Conservation (phyloP, 2,329 filamentous ascomycete species). For the Xylaria arbuscula region DNA sequence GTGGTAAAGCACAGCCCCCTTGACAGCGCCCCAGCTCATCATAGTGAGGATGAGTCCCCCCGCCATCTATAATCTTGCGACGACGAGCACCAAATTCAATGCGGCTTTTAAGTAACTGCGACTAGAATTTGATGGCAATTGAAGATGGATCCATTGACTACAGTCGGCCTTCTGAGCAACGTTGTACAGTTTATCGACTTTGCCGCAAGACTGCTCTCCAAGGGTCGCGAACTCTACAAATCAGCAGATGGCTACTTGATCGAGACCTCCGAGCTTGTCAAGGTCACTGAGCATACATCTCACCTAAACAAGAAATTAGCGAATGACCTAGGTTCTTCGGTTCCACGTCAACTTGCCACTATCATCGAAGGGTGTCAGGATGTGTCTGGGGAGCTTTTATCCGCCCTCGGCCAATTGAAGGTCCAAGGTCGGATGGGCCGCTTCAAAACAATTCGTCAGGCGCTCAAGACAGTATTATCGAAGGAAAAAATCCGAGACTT, state of each 20-base stretch:
- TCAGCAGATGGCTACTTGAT: background rate
- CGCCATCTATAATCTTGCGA: background rate
- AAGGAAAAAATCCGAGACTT: background rate
- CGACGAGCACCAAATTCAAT: background rate
- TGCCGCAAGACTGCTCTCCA: background rate
- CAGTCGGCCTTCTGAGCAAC: background rate
- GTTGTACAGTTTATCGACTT: background rate
- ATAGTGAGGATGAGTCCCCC: background rate
- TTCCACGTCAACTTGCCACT: background rate
- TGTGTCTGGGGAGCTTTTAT: background rate
- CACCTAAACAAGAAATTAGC: background rate
- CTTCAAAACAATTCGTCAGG: background rate
- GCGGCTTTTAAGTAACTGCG: background rate
- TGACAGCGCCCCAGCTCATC: background rate
- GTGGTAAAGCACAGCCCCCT: background rate
- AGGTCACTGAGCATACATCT: background rate
- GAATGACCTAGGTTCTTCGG: background rate
- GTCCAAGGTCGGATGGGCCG: background rate
- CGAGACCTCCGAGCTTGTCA: background rate
- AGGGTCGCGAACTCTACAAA: background rate
- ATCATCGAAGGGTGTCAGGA: background rate
- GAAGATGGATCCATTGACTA: background rate
- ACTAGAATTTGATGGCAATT: background rate
- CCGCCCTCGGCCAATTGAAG: background rate
- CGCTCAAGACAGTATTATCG: background rate